Base-by-base conservation (phyloP, 768 basidiomycete species). In the Lanmaoa pseudosensibilis region DNA sequence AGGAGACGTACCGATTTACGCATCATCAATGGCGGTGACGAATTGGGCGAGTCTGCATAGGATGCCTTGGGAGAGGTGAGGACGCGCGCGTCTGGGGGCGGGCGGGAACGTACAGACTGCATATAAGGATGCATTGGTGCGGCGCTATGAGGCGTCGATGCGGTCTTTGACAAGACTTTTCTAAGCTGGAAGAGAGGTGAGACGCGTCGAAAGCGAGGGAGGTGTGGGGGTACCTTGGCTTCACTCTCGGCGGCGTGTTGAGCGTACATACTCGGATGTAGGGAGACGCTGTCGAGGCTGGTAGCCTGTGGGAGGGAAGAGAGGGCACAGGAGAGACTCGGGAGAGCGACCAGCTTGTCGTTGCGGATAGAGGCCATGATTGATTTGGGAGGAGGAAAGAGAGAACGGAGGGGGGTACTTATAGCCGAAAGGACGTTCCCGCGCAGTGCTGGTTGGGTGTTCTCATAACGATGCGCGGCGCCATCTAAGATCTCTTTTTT, bases 221-320 rank as follows among this genome's bases (percentile, higher is more conserved):
- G n/a, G n/a, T n/a, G n/a, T 32, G 1, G 38, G 13, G 13, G 54
- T 40, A 88, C 88, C 81, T 90, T 88, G 39, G 86, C 87, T 72
- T 90, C 84, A 63, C 88, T 88, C 70, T 88, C 83, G 5, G 84
- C 82, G 34, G 83, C 82, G 36, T 82, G 81, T 55, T 83, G 80
- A 2, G 84, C 82, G 66, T 86, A 87, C 85, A 87, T 84, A 65
- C 77, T 81, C 1, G 82, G 83, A 71, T 91, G 88, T 1, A 92
- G 75, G 1, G 83, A 74, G 30, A 92, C 79, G 63, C 78, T 78
- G 62, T 82, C 80, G 50, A 92, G 77, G 72, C 80, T 87, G 64
- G 83, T 88, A 10, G 89, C 89, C 62, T 86, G 82, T 0, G 89
- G 87, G 38, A 91, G 78, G 1, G 83, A 76, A 50, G 86, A 83